These are phyloP conservation scores for Fusarium liriodendri DNA, from an alignment of 2,329 filamentous ascomycete species.

Conservation along the genomic window DNA sequence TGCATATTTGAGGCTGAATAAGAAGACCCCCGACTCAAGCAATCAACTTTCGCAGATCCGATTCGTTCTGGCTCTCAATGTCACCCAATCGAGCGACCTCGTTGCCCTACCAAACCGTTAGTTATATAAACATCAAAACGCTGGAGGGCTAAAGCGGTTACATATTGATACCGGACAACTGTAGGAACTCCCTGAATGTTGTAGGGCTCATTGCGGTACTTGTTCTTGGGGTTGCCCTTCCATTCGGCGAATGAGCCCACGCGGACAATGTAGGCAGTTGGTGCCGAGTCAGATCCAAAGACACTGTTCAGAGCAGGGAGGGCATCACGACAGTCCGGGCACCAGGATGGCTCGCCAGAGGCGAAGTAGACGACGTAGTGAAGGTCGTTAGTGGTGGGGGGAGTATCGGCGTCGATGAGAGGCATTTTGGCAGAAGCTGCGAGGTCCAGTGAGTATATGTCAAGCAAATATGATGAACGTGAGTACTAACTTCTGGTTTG, in stretches of 20 bases:
- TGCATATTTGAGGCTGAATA: too few species aligned
- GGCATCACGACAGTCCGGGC: constrained; percentile 43
- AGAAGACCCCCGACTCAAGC: too few species aligned
- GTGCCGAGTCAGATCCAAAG: constrained; percentile 38
- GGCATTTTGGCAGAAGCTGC: constrained; percentile 37
- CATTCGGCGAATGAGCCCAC: constrained; percentile 41
- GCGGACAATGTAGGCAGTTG: constrained; percentile 42
- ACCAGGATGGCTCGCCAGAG: constrained; percentile 46
- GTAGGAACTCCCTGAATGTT: constrained; percentile 45
- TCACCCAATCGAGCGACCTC: constrained; percentile 43
- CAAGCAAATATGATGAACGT: too few species aligned
- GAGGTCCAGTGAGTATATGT: too few species aligned
- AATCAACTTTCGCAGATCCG: constrained; percentile 37
- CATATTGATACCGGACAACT: constrained; percentile 41
- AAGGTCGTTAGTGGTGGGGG: constrained; percentile 37
- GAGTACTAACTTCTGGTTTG: too few species aligned
- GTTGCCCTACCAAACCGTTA: constrained; percentile 27
- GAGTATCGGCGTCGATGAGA: constrained; percentile 39
- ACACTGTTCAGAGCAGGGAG: constrained; percentile 40
- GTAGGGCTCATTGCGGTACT: constrained; percentile 42
- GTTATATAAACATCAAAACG: neutral
- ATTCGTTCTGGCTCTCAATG: constrained; percentile 43
- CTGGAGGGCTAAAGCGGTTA: constrained; percentile 3
- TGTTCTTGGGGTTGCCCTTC: constrained; percentile 40
- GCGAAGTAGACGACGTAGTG: constrained; percentile 48